A percentile compares a stretch with the other conserved stretches of the same genome.
These are phyloP conservation scores for Platanthera zijinensis DNA, from an alignment of 106 monocot species.

Conservation along the genomic window DNA sequence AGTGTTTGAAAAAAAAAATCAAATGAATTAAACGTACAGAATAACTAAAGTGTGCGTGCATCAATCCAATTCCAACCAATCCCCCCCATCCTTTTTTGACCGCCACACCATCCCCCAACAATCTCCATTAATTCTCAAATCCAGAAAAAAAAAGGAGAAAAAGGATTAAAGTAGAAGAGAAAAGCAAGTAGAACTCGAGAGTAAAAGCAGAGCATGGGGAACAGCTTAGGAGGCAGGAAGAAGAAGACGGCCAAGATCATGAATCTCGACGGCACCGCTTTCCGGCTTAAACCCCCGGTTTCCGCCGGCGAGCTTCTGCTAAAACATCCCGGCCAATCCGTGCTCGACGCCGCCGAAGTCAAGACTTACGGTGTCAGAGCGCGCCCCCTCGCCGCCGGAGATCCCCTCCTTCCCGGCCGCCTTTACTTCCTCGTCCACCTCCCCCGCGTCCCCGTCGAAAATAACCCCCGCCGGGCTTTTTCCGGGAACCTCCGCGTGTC, in stretches of 20 bases:
- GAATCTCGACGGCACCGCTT: constrained; percentile 26
- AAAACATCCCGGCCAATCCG: constrained; percentile 13
- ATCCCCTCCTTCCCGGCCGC: constrained; percentile 8
- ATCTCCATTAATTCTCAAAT: background rate
- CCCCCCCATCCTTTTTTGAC: constrained; percentile 5
- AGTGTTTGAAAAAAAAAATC: background rate
- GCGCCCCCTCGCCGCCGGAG: constrained; percentile 10
- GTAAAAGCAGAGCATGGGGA: constrained; percentile 12
- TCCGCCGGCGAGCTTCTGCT: constrained; percentile 11
- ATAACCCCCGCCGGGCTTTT: constrained; percentile 21
- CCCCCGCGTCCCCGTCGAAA: constrained; percentile 19
- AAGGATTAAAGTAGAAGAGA: background rate
- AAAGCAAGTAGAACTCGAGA: background rate
- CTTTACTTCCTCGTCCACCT: constrained; percentile 30
- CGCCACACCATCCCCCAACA: too few species aligned
- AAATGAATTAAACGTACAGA: background rate
- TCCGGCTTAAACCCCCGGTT: constrained; percentile 16
- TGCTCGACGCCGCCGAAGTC: constrained; percentile 22
- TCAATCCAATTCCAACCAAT: background rate
- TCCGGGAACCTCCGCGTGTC: constrained; percentile 37
- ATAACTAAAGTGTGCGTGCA: background rate
- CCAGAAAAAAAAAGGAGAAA: background rate
- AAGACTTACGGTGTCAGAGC: constrained; percentile 14
- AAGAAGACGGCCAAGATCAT: constrained; percentile 27
- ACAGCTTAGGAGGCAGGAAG: constrained; percentile 12